Percentiles rank a stretch among this genome's conserved stretches.
Conservation (phyloP, 2,329 filamentous ascomycete genomes). For the Ciborinia camelliae region DNA sequence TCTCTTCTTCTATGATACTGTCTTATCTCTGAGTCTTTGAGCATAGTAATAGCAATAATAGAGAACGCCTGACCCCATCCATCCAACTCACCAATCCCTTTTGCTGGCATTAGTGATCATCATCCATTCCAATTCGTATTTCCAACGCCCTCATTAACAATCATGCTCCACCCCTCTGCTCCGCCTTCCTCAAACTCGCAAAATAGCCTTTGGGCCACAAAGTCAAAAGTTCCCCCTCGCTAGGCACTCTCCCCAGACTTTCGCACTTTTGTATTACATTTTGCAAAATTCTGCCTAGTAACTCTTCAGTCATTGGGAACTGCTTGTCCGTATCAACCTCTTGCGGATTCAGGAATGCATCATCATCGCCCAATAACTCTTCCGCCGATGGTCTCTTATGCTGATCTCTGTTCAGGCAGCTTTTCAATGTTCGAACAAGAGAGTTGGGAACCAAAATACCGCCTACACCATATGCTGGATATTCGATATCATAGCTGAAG, state of each 20-base stretch:
- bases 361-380: slow-evolving; percentile 55
- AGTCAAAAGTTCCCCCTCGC: slow-evolving; percentile 52
- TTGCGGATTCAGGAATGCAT: slow-evolving; percentile 62
- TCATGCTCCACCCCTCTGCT: slow-evolving; percentile 17
- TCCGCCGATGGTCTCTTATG: slow-evolving; percentile 61
- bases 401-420: slow-evolving; percentile 61
- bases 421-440: slow-evolving; percentile 58
- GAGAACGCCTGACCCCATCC: slow-evolving; percentile 2
- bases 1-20: background rate
- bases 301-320: slow-evolving; percentile 59
- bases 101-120: background rate
- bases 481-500: slow-evolving; percentile 69
- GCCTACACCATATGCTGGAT: slow-evolving; percentile 66
- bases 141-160: background rate
- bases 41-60: background rate
- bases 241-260: slow-evolving; percentile 50
- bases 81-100: background rate
- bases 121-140: slow-evolving; percentile 4
- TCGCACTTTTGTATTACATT: slow-evolving; percentile 58
- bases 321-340: slow-evolving; percentile 50
- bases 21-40: background rate
- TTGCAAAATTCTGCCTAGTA: slow-evolving; percentile 59
- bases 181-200: slow-evolving; percentile 47
- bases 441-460: slow-evolving; percentile 57
- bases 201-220: slow-evolving; percentile 62